phyloP scores from a whole-genome alignment of 441 rosid genomes.

The Monsonia emarginata region DNA sequence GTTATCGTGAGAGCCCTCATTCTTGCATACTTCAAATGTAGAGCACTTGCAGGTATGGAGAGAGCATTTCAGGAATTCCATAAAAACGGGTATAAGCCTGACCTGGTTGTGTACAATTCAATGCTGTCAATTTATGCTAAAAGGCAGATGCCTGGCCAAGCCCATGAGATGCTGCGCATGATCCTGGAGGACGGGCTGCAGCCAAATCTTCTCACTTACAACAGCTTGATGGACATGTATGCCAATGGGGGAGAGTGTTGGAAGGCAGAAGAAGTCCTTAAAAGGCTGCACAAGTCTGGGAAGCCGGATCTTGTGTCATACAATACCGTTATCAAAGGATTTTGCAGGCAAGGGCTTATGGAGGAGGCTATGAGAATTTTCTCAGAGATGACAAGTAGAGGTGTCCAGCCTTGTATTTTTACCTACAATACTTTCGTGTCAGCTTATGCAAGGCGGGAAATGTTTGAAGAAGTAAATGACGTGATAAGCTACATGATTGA shows the following conservation, averaged over 20 bases:
- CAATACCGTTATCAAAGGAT: constrained; percentile 84
- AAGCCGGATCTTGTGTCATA: constrained; percentile 68
- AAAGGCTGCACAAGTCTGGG: constrained; percentile 33
- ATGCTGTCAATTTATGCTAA: constrained; percentile 67
- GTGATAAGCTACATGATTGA: constrained; percentile 61
- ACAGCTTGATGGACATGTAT: constrained; percentile 85
- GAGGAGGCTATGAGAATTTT: constrained; percentile 62
- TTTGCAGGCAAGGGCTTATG: constrained; percentile 77
- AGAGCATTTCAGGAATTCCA: constrained; percentile 49
- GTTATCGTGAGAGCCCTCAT: constrained; percentile 74
- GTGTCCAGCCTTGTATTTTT: constrained; percentile 68
- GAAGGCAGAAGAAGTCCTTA: constrained; percentile 78
- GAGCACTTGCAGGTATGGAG: constrained; percentile 51
- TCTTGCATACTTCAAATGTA: constrained; percentile 58
- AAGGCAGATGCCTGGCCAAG: constrained; percentile 52
- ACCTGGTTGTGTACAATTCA: constrained; percentile 62
- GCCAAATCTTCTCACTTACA: constrained; percentile 73
- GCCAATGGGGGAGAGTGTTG: constrained; percentile 68
- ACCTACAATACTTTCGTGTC: constrained; percentile 79
- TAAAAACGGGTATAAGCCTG: constrained; percentile 62
- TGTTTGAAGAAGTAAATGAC: constrained; percentile 55
- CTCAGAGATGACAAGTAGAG: constrained; percentile 55
- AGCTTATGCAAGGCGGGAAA: constrained; percentile 55
- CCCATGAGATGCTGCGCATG: constrained; percentile 40
- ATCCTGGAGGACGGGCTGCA: constrained; percentile 48